Base-by-base conservation (phyloP, 768 basidiomycete genomes). In the Jaapia argillacea region DNA sequence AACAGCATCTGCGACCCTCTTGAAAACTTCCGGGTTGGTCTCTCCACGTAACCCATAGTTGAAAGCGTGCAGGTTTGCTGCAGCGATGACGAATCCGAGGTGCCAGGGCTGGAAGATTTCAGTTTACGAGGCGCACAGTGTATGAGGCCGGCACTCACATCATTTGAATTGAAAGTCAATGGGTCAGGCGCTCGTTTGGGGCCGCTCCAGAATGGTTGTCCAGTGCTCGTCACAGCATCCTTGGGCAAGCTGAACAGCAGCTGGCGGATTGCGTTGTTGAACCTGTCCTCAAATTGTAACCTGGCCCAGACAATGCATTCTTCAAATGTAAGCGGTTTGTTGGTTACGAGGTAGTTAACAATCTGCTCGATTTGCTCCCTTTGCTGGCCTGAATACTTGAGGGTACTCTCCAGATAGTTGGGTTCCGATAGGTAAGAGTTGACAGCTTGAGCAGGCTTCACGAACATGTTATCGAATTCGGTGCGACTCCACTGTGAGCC, bases 181-280 rank as follows among this genome's bases (percentile, higher is more conserved):
- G 94, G 71, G 40, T 97, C 91, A 10, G 96, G 96, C 5, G 93
- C 94, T 47, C 96, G 79, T 70, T 99, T 99, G 2, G 96, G 96
- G 16, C 93, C 91, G 53, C 90, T 93, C 96, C 96, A 99, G 75
- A 99, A 99, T 7, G 92, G 93, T 53, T 91, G 88, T 4, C 96
- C 96, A 16, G 81, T 84, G 55, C 78, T 89, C 5, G 93, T 92
- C 38, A 86, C 67, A 28, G 86, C 84, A 59, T 99, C 96, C 61
- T 92, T 94, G 7, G 96, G 96, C 52, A 99, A 69, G 64, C 89
- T 96, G 71, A 77, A 90, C 36, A 99, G 61, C 26, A 99, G 68
- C 60, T 99, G 96, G 46, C 81, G 81, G 60, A 98, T 98, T 36
- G 86, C 78, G 56, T 93, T 92, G 68, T 77, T 86, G 61, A 88